Percentiles rank a stretch among this genome's conserved stretches.
These are phyloP conservation scores for Melaleuca alternifolia DNA, from an alignment of 345 rosid species.

Conservation along the genomic window DNA sequence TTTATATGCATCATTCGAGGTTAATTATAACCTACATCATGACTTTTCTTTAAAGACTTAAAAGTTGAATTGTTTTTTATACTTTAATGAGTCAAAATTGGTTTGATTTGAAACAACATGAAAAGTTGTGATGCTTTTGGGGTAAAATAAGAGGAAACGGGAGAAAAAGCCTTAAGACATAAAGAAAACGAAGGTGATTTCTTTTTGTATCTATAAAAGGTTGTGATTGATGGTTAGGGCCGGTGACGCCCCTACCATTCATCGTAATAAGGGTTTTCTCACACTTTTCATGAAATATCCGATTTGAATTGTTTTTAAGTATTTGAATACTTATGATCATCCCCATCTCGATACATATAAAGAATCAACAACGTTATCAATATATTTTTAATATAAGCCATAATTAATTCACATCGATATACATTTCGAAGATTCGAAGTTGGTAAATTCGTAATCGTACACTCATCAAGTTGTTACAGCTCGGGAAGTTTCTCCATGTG, in stretches of 20 bases:
- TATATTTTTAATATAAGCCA: no score
- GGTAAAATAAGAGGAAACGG: background rate
- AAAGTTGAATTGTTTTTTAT: background rate
- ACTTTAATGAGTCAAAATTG: background rate
- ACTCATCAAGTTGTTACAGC: no score
- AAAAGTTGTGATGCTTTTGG: background rate
- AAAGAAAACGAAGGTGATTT: background rate
- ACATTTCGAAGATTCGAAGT: no score
- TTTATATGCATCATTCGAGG: background rate
- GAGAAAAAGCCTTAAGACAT: background rate
- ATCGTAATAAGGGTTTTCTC: no score
- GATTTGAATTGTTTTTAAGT: no score
- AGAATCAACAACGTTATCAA: no score
- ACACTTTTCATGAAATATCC: accelerated
- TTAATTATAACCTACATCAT: background rate
- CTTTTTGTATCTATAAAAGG: background rate
- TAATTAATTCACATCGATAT: no score
- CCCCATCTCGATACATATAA: no score
- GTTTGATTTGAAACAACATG: background rate
- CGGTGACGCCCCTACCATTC: no score
- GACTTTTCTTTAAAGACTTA: background rate
- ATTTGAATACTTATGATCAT: no score
- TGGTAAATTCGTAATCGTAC: no score
- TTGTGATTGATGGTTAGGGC: background rate
- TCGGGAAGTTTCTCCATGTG: no score